Evolutionary conservation across 2,329 filamentous ascomycete genomes (phyloP).

Genomic region (Teratosphaeria destructans): DNA sequence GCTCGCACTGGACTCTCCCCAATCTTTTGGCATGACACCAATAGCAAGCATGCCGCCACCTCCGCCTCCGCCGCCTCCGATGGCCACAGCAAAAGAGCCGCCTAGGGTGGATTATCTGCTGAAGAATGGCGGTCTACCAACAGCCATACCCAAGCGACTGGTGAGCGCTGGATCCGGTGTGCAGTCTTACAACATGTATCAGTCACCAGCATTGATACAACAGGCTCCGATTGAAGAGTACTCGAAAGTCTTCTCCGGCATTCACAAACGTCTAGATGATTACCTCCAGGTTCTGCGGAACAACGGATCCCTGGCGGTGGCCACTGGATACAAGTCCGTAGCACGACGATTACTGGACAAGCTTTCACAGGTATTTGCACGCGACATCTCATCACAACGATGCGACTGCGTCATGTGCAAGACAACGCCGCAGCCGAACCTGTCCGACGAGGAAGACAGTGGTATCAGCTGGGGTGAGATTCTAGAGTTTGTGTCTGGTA

Average conservation of each 20-base stretch:
- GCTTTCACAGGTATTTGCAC: conserved; percentile 85
- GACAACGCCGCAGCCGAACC: conserved; percentile 26
- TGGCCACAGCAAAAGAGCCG: conserved; percentile 52
- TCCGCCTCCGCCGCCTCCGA: conserved; percentile 57
- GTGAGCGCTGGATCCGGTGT: conserved; percentile 52
- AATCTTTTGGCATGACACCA: conserved; percentile 18
- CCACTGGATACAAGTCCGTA: conserved; percentile 91
- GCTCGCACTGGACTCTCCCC: conserved; percentile 33
- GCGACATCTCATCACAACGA: conserved; percentile 78
- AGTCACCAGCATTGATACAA: conserved; percentile 40
- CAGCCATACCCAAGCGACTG: conserved; percentile 62
- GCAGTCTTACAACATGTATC: conserved; percentile 49
- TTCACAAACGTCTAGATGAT: conserved; percentile 73
- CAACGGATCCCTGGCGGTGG: conserved; percentile 84
- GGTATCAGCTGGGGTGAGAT: conserved; percentile 94
- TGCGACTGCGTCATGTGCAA: conserved; percentile 81
- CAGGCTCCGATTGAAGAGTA: conserved; percentile 25
- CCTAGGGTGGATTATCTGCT: conserved; percentile 87
- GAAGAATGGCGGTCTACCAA: conserved; percentile 71
- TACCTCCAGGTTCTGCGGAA: conserved; percentile 72
- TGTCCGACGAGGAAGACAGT: conserved; percentile 45
- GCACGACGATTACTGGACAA: conserved; percentile 80
- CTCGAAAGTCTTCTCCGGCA: conserved; percentile 62
- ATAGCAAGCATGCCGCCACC: conserved; percentile 14
- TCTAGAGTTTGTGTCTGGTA: conserved; percentile 80